Evolutionary conservation across 345 rosid genomes (phyloP), one percentile per base, ranked within the genome.

Genomic region (Lepidium sativum): DNA sequence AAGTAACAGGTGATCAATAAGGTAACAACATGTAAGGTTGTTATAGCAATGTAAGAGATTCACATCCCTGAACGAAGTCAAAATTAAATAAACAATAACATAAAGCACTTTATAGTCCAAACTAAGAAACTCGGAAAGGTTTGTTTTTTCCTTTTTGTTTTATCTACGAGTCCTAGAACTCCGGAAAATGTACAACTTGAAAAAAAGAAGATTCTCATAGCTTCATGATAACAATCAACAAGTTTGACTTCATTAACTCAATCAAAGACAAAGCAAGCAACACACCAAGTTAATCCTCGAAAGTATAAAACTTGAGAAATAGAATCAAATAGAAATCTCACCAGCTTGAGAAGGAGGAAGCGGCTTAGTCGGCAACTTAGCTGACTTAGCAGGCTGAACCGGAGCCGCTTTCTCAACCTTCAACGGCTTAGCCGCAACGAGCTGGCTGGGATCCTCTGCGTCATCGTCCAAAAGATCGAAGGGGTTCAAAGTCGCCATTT

Each of bases 291-390:
- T 13, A 60, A 41, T n/a, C 44, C 18, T 29, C 12, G 9, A 53
- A 17, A 35, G 3, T 38, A 38, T 31, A 7, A 12, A 25, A 39
- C 8, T 15, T 1, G 33, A 31, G 29, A 35, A 32, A 32, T 0
- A 40, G 27, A 43, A 35, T 2, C 15, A 8, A 59, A 42, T 34
- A 57, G 23, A 43, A n/a, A 18, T 4, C 78, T 77, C 21, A 92
- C 98, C 92, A 76, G 96, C 90, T 78, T 89, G 86, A 68, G 87
- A 50, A 59, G 96, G 94, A 69, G 94, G 86, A 8, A 65, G 75
- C 9, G 94, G 92, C 81, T 83, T 92, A 52, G 89, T 63, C 8
- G 97, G 94, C 41, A 86, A 68, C 82, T 83, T 84, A 47, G 82
- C 88, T 42, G 81, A 58, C 79, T 82, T 83, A 12, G 69, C 68